Percentiles rank a stretch among this genome's conserved stretches.
phyloP scores from a whole-genome alignment of 306 rosid species.

The Malus sieversii region DNA sequence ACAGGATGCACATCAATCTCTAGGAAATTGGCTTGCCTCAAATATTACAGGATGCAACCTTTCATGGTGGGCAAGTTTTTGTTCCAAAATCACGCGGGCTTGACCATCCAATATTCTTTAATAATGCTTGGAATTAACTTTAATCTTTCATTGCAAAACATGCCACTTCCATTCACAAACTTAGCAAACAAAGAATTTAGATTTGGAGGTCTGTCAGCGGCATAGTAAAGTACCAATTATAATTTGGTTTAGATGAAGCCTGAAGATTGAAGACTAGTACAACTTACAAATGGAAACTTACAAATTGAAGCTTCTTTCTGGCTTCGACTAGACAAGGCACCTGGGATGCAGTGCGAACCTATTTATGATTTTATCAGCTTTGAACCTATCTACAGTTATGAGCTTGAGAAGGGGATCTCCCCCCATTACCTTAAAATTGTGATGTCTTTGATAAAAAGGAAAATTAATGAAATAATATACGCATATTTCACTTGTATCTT shows the following conservation, averaged over 20 bases:
- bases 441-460: too few relatives aligned
- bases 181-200: constrained; percentile 65
- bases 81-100: too few relatives aligned
- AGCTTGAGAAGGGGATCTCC: constrained; percentile 86
- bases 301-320: constrained; percentile 78
- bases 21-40: too few relatives aligned
- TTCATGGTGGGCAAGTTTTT: too few relatives aligned
- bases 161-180: too few relatives aligned
- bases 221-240: constrained; percentile 73
- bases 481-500: too few relatives aligned
- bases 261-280: constrained; percentile 69
- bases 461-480: too few relatives aligned
- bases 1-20: too few relatives aligned
- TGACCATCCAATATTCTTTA: too few relatives aligned
- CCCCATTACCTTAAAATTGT: constrained; percentile 66
- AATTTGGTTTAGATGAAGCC: constrained; percentile 97
- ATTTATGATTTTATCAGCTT: constrained; percentile 45
- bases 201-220: constrained; percentile 65
- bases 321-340: constrained; percentile 67
- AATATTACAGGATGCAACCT: too few relatives aligned
- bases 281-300: constrained; percentile 54
- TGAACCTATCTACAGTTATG: constrained; percentile 81
- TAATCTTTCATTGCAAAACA: too few relatives aligned
- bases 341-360: constrained; percentile 62
- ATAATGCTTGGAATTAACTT: too few relatives aligned